Evolutionary conservation across 2,329 filamentous ascomycete species (phyloP).

Genomic region (Xylaria sp.): DNA sequence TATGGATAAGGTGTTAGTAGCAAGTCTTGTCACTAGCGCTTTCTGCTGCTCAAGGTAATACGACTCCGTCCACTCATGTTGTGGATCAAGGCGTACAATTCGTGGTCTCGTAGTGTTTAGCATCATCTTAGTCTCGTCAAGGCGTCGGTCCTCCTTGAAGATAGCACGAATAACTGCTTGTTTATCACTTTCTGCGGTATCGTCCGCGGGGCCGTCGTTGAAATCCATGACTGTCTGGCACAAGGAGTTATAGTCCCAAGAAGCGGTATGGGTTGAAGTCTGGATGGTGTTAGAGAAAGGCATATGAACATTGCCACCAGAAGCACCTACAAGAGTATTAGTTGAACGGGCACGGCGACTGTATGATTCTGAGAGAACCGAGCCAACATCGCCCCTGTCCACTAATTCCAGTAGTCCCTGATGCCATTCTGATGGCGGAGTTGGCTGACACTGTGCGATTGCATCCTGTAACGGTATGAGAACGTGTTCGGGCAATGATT

Average conservation of each 20-base stretch:
- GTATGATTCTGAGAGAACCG: slow-evolving; percentile 58
- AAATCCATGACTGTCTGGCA: slow-evolving; percentile 68
- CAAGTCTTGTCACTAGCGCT: slow-evolving; percentile 82
- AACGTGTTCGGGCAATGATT: slow-evolving; percentile 85
- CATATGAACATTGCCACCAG: not conserved
- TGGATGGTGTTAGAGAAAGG: slow-evolving; percentile 39
- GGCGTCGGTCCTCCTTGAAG: slow-evolving; percentile 87
- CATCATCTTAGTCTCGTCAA: slow-evolving; percentile 81
- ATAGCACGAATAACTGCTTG: slow-evolving; percentile 82
- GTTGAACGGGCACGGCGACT: slow-evolving; percentile 39
- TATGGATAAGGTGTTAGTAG: slow-evolving; percentile 84
- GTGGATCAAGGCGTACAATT: slow-evolving; percentile 73
- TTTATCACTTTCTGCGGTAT: slow-evolving; percentile 80
- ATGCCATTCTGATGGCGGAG: slow-evolving; percentile 77
- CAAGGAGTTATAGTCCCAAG: slow-evolving; percentile 77
- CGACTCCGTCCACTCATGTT: slow-evolving; percentile 80
- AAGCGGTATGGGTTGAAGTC: slow-evolving; percentile 65
- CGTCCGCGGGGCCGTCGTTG: slow-evolving; percentile 66
- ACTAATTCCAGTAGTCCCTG: slow-evolving; percentile 73
- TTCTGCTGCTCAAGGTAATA: slow-evolving; percentile 92
- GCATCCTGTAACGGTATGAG: slow-evolving; percentile 79
- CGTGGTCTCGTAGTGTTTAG: slow-evolving; percentile 85
- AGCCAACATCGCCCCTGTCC: slow-evolving; percentile 78
- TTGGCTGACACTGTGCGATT: slow-evolving; percentile 81
- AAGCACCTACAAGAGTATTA: slow-evolving; percentile 47